Evolutionary conservation across 192 early-diverging fungal genomes (phyloP), one percentile per base, ranked within the genome.

Genomic region (Rhizoclosmatium globosum): DNA sequence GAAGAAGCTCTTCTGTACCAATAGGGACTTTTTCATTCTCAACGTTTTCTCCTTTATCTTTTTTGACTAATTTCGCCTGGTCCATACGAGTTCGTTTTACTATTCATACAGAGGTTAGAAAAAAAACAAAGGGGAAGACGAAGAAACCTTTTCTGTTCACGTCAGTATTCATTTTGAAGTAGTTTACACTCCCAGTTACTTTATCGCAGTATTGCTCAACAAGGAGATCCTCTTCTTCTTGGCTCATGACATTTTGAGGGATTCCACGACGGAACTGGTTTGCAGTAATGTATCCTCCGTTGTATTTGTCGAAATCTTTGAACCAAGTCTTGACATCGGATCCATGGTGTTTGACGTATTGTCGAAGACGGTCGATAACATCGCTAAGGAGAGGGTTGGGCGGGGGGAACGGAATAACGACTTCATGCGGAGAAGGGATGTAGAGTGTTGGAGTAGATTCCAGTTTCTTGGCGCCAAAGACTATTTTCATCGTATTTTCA

Each of bases 111-210:
- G 9, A 21, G 60, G 60, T 19, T 53, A 13, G 45, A 21, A 41
- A 11, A n/a, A 68, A 6, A 44, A 68, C 47, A 19, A 31, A 11
- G 74, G 17, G 53, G 76, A 57, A 43, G 62, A 59, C 31, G 31
- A 19, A 57, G 23, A 15, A 64, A 87, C 86, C 81, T 79, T 85
- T 88, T 3, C 89, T 75, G 64, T 87, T 90, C 3, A 88, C 86
- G 60, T 90, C 88, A 4, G 86, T 87, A 59, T 90, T 87, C 47
- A 90, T 76, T 61, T 90, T 90, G 74, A 90, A 89, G 72, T 90
- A 90, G 77, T 90, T 90, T 45, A 90, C 88, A 42, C 82, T 85
- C 0, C 64, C 74, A 19, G 82, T 85, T 4, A 80, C 64, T 11
- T 79, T 70, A 60, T 81, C 84, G 21, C 81, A 80, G 65, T 88